Base-by-base conservation (phyloP, 2,329 filamentous ascomycete species). In the Alternaria burnsii region DNA sequence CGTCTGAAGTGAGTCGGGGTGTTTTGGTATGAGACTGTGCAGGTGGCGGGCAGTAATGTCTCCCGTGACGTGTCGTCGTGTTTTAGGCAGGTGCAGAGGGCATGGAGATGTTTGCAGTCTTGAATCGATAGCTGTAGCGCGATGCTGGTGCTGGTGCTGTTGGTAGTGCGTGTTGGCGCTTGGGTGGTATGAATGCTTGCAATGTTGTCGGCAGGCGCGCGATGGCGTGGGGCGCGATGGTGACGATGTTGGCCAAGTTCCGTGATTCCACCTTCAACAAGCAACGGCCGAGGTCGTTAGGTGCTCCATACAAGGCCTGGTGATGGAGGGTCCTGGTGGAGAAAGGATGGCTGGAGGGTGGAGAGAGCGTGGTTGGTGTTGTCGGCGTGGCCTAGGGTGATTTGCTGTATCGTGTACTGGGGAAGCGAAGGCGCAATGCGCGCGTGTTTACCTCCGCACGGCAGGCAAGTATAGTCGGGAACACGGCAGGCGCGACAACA, bases 231-330 rank as follows among this genome's bases (percentile, higher is more conserved):
- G 55, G 61, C 58, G 38, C 38, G 18, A 41, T 22, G 18, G 38
- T 41, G 38, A 22, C 47, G 50, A 62, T 67, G 60, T 64, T 65
- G 60, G 67, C 56, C 44, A 42, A 41, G 51, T 30, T 61, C 66
- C 62, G 61, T 52, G 57, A 63, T 53, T 65, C 65, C 68, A 68
- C 73, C 71, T 50, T 76, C 74, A 77, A 63, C 73, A 72, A 73
- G 69, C 76, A 69, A 71, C 65, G 63, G 67, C 63, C 62, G 64
- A 55, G 36, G 64, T 67, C 53, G 57, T 60, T 52, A 41, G 58
- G 61, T 62, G 57, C 72, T 76, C 76, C 76, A 78, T 78, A 66
- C 75, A 77, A 72, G 72, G 73, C 69, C 69, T 68, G 63, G 46
- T 46, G 65, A 58, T 57, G 58, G 20, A 59, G 59, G 43, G 55